These are phyloP conservation scores for Gentiana straminea DNA, from an alignment of 257 asterid genomes.

Conservation along the genomic window DNA sequence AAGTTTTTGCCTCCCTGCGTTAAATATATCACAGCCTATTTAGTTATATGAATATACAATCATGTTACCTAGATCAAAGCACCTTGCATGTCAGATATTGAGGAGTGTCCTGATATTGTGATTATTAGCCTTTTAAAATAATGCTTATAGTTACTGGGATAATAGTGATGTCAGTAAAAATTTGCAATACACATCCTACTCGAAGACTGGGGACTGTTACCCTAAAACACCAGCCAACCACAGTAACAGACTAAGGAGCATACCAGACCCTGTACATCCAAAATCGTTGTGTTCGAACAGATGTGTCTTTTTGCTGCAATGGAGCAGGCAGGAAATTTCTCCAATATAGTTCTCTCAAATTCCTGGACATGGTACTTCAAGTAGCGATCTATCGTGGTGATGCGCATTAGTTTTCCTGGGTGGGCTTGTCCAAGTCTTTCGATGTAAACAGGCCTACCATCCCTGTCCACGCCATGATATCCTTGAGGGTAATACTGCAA, in stretches of 20 bases:
- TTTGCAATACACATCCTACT: too few species aligned
- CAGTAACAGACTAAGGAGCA: not conserved
- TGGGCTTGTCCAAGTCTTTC: constrained; percentile 63
- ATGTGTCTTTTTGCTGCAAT: constrained; percentile 64
- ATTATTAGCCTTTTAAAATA: too few species aligned
- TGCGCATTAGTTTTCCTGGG: constrained; percentile 34
- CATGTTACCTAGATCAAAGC: too few species aligned
- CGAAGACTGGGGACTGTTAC: not conserved
- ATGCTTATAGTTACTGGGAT: not conserved
- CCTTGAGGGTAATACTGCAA: constrained; percentile 71
- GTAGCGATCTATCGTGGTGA: constrained; percentile 50
- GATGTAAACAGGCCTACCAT: constrained; percentile 66
- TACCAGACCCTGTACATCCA: constrained; percentile 78
- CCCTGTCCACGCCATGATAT: constrained; percentile 64
- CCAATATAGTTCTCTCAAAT: constrained; percentile 55
- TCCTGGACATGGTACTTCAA: constrained; percentile 57
- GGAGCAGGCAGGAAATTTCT: constrained; percentile 68
- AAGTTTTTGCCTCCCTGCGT: constrained; percentile 56
- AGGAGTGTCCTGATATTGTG: too few species aligned
- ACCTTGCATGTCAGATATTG: too few species aligned
- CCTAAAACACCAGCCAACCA: not conserved
- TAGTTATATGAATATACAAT: too few species aligned
- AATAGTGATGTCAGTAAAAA: not conserved
- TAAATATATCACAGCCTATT: not conserved
- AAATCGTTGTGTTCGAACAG: constrained; percentile 60